phyloP scores from a whole-genome alignment of 1,284 basidiomycete genomes.

The Volvariella volvacea region DNA sequence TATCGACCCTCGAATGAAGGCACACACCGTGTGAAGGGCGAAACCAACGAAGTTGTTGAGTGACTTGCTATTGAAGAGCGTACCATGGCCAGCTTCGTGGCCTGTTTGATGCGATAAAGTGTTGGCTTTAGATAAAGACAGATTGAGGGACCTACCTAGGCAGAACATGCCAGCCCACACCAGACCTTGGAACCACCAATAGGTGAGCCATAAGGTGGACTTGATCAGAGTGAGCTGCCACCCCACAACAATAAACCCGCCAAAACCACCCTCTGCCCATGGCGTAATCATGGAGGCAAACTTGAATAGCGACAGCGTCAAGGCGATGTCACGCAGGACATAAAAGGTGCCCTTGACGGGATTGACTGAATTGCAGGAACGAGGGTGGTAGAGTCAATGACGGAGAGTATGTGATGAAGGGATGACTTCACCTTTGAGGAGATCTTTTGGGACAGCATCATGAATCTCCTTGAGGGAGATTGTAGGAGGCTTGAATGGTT shows the following conservation, averaged over 20 bases:
- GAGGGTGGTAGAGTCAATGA: not conserved
- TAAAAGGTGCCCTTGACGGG: conserved; percentile 27
- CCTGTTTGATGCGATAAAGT: conserved; percentile 13
- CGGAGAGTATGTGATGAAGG: not conserved
- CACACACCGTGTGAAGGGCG: conserved; percentile 25
- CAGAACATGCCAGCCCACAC: conserved; percentile 34
- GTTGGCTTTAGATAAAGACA: not conserved
- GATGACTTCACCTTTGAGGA: conserved; percentile 38
- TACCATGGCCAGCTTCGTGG: conserved; percentile 31
- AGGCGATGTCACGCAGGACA: conserved; percentile 30
- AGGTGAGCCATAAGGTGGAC: conserved; percentile 23
- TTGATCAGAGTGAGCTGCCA: conserved; percentile 18
- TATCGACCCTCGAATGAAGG: not conserved
- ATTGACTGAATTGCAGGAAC: conserved; percentile 33
- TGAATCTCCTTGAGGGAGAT: conserved; percentile 38
- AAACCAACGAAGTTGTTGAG: conserved; percentile 29
- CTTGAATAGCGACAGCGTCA: conserved; percentile 24
- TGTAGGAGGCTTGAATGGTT: conserved; percentile 31
- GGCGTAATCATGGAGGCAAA: conserved; percentile 26
- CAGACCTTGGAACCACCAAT: conserved; percentile 31
- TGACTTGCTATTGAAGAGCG: conserved; percentile 23
- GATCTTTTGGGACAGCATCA: conserved; percentile 38
- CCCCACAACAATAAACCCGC: conserved; percentile 18
- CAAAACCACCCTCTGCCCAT: conserved; percentile 21
- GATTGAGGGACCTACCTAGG: conserved; percentile 21